These are phyloP conservation scores for Daldinia grandis DNA, from an alignment of 495 filamentous ascomycete genomes.

Conservation along the genomic window DNA sequence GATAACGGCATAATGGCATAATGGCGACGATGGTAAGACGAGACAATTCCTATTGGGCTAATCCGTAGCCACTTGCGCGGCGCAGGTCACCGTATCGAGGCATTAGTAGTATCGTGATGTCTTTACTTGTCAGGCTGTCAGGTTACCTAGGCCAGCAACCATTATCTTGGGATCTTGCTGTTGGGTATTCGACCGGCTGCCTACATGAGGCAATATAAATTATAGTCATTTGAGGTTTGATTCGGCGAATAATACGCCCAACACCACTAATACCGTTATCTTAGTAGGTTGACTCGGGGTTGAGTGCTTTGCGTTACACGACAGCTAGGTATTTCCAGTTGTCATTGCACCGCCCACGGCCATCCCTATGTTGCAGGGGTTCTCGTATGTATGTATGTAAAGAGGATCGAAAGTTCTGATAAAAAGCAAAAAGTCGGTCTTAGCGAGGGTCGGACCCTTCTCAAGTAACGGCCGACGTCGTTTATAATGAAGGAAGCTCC, in stretches of 20 bases:
- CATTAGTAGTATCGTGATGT: background rate
- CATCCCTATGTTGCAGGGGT: background rate
- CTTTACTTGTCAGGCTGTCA: background rate
- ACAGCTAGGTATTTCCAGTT: background rate
- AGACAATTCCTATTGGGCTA: background rate
- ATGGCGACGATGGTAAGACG: background rate
- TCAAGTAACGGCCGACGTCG: background rate
- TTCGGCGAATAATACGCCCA: slow-evolving; percentile 1
- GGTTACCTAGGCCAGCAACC: background rate
- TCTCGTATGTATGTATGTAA: no score
- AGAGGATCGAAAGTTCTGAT: slow-evolving; percentile 3
- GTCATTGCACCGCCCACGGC: slow-evolving; percentile 10
- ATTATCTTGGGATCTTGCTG: slow-evolving; percentile 1
- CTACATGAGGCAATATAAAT: slow-evolving; percentile 3
- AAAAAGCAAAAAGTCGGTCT: background rate
- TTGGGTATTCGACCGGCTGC: background rate
- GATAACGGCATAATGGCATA: background rate
- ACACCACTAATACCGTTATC: background rate
- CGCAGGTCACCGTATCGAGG: slow-evolving; percentile 5
- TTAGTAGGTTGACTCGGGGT: background rate
- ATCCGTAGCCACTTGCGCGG: slow-evolving; percentile 5
- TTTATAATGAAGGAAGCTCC: background rate
- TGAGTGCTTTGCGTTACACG: background rate
- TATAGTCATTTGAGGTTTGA: slow-evolving; percentile 6
- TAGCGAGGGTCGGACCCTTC: background rate